A percentile compares a stretch with the other conserved stretches of the same genome.
phyloP scores from a whole-genome alignment of 768 basidiomycete species.

The Leccinum uliginosum region DNA sequence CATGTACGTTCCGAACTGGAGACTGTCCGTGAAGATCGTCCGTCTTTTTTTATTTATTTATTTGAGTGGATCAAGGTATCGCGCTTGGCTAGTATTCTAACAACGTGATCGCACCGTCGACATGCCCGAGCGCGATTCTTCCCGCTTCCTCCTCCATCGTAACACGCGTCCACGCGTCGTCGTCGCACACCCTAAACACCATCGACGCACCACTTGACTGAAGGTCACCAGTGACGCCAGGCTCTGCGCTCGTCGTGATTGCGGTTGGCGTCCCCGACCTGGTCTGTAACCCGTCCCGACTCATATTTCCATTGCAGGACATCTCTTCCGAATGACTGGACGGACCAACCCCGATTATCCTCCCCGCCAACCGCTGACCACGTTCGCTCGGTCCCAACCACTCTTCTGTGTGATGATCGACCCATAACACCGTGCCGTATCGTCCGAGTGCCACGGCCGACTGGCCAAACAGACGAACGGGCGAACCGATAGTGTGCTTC shows the following conservation, averaged over 20 bases:
- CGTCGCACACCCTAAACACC: slow-evolving; percentile 43
- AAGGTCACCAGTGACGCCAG: no score
- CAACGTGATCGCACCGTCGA: slow-evolving; percentile 45
- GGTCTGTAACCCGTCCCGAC: background rate
- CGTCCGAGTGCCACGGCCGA: slow-evolving; percentile 52
- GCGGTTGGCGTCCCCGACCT: background rate
- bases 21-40: no score
- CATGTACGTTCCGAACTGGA: no score
- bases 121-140: slow-evolving; percentile 32
- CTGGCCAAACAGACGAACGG: slow-evolving; percentile 52
- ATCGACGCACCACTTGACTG: slow-evolving; percentile 20
- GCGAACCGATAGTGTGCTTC: slow-evolving; percentile 44
- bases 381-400: slow-evolving; percentile 40
- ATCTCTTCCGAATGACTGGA: background rate
- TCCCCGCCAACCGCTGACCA: slow-evolving; percentile 61
- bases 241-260: background rate
- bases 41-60: no score
- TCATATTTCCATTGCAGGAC: background rate
- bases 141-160: slow-evolving; percentile 39
- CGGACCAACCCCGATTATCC: background rate
- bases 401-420: slow-evolving; percentile 59
- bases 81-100: slow-evolving; percentile 40
- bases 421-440: slow-evolving; percentile 62
- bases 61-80: no score
- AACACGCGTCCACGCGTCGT: slow-evolving; percentile 45